Percentiles rank a stretch among this genome's conserved stretches.
Evolutionary conservation across 2,329 filamentous ascomycete genomes (phyloP).

Genomic region (Zymoseptoria pseudotritici): DNA sequence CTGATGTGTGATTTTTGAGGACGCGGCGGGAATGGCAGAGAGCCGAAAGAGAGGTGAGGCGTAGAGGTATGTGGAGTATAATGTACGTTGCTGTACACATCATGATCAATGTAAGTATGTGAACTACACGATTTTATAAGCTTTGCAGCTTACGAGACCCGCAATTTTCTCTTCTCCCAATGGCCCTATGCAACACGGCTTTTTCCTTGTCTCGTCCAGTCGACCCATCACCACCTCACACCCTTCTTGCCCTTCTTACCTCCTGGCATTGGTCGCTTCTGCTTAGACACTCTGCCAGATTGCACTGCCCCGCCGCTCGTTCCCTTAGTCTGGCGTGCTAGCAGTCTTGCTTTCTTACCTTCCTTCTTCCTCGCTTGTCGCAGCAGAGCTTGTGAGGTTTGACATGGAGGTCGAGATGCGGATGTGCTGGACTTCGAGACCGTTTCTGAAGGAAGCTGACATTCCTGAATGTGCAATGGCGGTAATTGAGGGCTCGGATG

Average conservation of each 20-base stretch:
- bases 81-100: neutral
- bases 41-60: neutral
- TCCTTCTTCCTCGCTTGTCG: neutral
- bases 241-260: neutral
- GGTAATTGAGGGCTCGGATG: too few species aligned
- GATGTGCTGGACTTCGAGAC: neutral
- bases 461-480: neutral
- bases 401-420: neutral
- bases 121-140: neutral
- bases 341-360: neutral
- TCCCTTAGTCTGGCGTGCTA: neutral
- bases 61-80: neutral
- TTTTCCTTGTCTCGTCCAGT: neutral
- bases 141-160: neutral
- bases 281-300: neutral
- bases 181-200: neutral
- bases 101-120: neutral
- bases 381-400: neutral
- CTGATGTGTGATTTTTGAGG: slow-evolving; percentile 72
- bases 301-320: neutral
- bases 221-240: neutral
- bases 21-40: neutral
- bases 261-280: neutral
- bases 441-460: neutral
- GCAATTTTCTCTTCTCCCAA: neutral